These are phyloP conservation scores for Amanita inopinata DNA, from an alignment of 768 basidiomycete genomes.

Conservation along the genomic window DNA sequence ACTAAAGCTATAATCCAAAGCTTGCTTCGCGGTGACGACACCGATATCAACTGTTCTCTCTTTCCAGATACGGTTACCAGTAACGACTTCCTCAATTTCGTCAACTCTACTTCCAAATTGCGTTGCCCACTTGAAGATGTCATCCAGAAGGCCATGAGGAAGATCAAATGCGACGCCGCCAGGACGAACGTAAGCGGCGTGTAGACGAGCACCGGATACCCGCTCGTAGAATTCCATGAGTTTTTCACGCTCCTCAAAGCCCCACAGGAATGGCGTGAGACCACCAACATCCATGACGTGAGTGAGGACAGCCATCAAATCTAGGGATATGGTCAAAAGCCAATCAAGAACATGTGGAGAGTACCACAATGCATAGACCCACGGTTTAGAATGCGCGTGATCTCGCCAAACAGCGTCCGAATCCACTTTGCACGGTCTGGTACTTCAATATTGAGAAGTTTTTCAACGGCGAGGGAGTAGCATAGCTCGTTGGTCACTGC, in stretches of 20 bases:
- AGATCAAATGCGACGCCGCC: slow-evolving; percentile 97
- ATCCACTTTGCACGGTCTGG: slow-evolving; percentile 99
- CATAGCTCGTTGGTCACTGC: slow-evolving; percentile 98
- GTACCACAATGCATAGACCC: slow-evolving; percentile 18
- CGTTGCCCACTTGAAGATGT: slow-evolving; percentile 97
- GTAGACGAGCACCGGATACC: slow-evolving; percentile 94
- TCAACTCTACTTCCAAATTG: slow-evolving; percentile 88
- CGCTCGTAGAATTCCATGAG: slow-evolving; percentile 99
- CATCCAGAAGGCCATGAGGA: slow-evolving; percentile 96
- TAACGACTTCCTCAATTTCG: slow-evolving; percentile 97
- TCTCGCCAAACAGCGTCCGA: slow-evolving; percentile 92
- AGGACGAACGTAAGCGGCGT: slow-evolving; percentile 95
- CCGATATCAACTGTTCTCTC: slow-evolving; percentile 87
- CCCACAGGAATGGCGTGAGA: slow-evolving; percentile 98
- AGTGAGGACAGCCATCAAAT: slow-evolving; percentile 94
- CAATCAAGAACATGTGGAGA: slow-evolving; percentile 6
- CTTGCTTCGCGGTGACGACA: slow-evolving; percentile 84
- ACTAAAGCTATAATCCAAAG: slow-evolving; percentile 86
- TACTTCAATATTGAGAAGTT: slow-evolving; percentile 92
- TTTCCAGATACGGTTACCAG: slow-evolving; percentile 98
- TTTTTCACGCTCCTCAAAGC: slow-evolving; percentile 99
- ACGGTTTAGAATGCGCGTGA: slow-evolving; percentile 94
- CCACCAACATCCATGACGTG: slow-evolving; percentile 98
- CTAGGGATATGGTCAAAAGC: slow-evolving; percentile 23
- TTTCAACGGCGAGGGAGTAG: slow-evolving; percentile 96